Evolutionary conservation across 306 rosid species (phyloP).

Genomic region (Quercus cerris): DNA sequence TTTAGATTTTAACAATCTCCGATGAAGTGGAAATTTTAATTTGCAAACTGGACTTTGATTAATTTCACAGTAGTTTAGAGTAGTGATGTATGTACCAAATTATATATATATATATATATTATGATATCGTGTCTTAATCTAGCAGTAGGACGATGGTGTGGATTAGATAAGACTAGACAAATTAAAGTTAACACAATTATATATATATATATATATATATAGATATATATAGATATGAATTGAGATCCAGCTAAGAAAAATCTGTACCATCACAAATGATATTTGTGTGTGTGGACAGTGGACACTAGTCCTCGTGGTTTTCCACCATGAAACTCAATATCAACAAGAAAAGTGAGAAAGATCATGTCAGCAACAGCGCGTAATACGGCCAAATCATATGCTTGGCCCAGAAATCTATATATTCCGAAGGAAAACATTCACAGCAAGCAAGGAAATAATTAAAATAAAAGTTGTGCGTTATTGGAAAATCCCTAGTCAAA

Average conservation of each 20-base stretch:
- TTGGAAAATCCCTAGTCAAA: constrained; percentile 33
- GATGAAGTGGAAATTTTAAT: too few species aligned
- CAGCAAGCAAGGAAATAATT: constrained; percentile 5
- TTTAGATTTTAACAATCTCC: too few species aligned
- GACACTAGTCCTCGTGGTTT: constrained; percentile 21
- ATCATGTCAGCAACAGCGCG: constrained; percentile 18
- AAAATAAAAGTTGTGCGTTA: neutral
- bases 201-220: too few species aligned
- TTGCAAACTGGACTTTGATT: too few species aligned
- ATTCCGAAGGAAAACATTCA: constrained; percentile 16
- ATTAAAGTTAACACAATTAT: neutral
- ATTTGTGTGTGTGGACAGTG: constrained; percentile 6
- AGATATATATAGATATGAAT: neutral
- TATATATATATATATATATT: neutral
- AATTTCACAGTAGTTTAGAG: too few species aligned
- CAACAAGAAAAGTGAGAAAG: constrained; percentile 11
- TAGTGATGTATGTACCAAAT: neutral
- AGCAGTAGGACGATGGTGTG: neutral
- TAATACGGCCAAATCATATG: constrained; percentile 33
- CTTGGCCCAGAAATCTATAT: constrained; percentile 43
- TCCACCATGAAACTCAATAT: constrained; percentile 23
- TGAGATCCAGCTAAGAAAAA: constrained; percentile 54
- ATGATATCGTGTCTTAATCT: neutral
- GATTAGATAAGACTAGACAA: constrained; percentile 9
- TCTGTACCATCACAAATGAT: constrained; percentile 25